Evolutionary conservation across 345 rosid genomes (phyloP), one percentile per base, ranked within the genome.

Genomic region (Melastoma malabathricum): DNA sequence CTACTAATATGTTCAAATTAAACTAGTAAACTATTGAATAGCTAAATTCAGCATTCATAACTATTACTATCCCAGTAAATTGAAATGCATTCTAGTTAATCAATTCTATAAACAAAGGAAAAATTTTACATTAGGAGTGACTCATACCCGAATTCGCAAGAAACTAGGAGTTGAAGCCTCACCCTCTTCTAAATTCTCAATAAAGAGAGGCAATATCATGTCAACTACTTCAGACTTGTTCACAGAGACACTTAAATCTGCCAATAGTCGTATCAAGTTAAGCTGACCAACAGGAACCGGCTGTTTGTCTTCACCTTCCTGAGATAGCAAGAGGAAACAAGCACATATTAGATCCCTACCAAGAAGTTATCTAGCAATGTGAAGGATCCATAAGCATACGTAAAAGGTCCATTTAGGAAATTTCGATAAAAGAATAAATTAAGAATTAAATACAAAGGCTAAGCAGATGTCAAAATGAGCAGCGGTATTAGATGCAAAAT

Each of bases 151-250:
- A 65, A 93, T 85, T 64, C 97, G 84, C 66, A 93, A 71, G 69
- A 76, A 67, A 68, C 99, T 74, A 64, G 99, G 88, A 73, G 77
- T 54, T 47, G 87, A 76, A 72, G 95, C 97, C 68, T 88, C 98
- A 47, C 98, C 97, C 88, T 88, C 99, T 76, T 93, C 99, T 66
- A 93, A 71, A 65, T 77, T 84, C 80, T 93, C 99, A 66, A 93
- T 73, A 74, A 83, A 93, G 63, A 85, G 94, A 4, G 99, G 97
- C 74, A 93, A 71, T 60, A 93, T 83, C 97, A 88, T 85, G 79
- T 93, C 97, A 31, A 90, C 90, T 63, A 85, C 89, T 66, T 93
- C 99, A 55, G 95, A 71, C 79, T 85, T 93, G 73, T 78, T 73
- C 64, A 88, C 86, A 63, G 84, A 78, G 55, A 88, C 95, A 64